These are phyloP conservation scores for Ophiocordyceps polyrhachis-furcata DNA, from an alignment of 2,329 filamentous ascomycete genomes.

Conservation along the genomic window DNA sequence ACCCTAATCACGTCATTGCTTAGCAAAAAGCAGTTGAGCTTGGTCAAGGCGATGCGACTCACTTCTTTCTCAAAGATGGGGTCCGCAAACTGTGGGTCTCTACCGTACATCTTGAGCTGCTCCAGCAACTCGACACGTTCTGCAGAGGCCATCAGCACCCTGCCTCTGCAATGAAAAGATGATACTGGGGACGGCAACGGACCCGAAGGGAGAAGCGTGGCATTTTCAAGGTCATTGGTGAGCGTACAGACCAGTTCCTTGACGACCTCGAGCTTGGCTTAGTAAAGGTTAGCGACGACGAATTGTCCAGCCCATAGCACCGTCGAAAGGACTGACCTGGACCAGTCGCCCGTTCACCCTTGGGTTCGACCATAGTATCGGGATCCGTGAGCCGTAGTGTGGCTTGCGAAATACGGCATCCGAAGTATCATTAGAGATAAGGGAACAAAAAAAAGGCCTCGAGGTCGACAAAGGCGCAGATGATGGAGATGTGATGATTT, in stretches of 20 bases:
- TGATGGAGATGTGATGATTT: background rate
- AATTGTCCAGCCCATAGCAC: background rate
- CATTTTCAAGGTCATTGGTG: conserved; percentile 39
- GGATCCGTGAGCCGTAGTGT: background rate
- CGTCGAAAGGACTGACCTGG: conserved; percentile 16
- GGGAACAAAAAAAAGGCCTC: too few species aligned
- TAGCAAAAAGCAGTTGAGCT: background rate
- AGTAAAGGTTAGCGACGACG: background rate
- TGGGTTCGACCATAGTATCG: conserved; percentile 7
- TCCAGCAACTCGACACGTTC: conserved; percentile 44
- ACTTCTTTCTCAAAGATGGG: conserved; percentile 73
- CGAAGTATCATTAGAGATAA: too few species aligned
- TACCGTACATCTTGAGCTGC: conserved; percentile 48
- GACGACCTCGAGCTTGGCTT: conserved; percentile 52
- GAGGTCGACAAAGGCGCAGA: background rate
- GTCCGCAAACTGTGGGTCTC: conserved; percentile 51
- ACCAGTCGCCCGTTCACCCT: conserved; percentile 18
- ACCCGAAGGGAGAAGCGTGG: conserved; percentile 41
- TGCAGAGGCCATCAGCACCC: conserved; percentile 13
- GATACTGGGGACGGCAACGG: background rate
- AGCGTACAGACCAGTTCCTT: conserved; percentile 44
- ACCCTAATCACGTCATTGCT: conserved; percentile 30
- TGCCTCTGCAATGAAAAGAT: background rate
- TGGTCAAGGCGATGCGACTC: conserved; percentile 9
- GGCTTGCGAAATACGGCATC: background rate